phyloP scores from a whole-genome alignment of 2,329 filamentous ascomycete species.

The Dryadomyces quercivorus region DNA sequence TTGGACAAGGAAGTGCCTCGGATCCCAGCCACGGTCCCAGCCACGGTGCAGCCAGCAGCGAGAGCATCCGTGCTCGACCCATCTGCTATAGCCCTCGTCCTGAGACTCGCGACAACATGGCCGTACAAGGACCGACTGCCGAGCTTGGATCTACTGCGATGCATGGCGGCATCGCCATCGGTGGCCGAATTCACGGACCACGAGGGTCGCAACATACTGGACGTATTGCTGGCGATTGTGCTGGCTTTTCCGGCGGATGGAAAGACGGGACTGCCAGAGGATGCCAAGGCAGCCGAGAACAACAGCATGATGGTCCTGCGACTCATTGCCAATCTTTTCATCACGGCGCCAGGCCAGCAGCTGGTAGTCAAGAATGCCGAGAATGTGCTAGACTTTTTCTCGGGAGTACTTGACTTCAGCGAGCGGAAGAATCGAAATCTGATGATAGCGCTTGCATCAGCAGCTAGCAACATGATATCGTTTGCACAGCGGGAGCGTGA shows the following conservation, averaged over 20 bases:
- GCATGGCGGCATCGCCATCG: conserved; percentile 57
- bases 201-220: conserved; percentile 45
- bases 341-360: conserved; percentile 56
- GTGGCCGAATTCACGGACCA: conserved; percentile 49
- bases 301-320: conserved; percentile 80
- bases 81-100: conserved; percentile 45
- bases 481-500: conserved; percentile 40
- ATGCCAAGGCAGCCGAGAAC: conserved; percentile 54
- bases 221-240: conserved; percentile 27
- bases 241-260: conserved; percentile 17
- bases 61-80: conserved; percentile 18
- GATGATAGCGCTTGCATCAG: conserved; percentile 67
- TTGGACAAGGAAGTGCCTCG: conserved; percentile 33
- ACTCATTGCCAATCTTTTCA: conserved; percentile 73
- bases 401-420: conserved; percentile 46
- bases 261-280: conserved; percentile 30
- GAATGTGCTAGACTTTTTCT: conserved; percentile 49
- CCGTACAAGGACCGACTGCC: conserved; percentile 69
- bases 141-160: conserved; percentile 76
- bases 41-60: conserved; percentile 25
- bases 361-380: conserved; percentile 48
- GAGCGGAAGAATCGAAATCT: conserved; percentile 61
- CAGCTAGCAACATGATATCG: conserved; percentile 76
- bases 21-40: conserved; percentile 12
- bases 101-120: conserved; percentile 69